Base-by-base conservation (phyloP, 352 stramenopile genomes). In the Hyaloperonospora brassicae region DNA sequence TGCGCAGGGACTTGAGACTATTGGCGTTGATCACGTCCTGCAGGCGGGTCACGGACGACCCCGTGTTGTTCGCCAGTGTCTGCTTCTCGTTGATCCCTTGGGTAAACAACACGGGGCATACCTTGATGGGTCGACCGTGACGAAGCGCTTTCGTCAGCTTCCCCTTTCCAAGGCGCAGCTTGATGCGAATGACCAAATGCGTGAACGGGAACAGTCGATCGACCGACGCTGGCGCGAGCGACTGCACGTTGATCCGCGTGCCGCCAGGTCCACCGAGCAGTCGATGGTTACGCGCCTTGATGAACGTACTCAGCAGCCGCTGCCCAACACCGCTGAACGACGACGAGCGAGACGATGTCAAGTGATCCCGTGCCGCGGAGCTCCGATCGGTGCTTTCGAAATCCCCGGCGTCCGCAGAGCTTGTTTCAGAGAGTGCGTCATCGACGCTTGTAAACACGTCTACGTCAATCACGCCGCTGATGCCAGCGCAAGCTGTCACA, bases 31-130 rank as follows among this genome's bases (percentile, higher is more conserved):
- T 93, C 36, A 79, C 68, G 40, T 93, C 83, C 52, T 93, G 83
- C 8, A 93, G 59, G 9, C 79, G 64, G 17, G 80, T 90, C n/a
- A 84, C 67, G 0, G 80, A 87, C 6, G 79, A 84, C 24, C 78
- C 78, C 1, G 84, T 93, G 61, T 92, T 86, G 72, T 97, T 97
- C 2, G 85, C 86, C 8, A 97, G 42, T 30, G 87, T 95, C 65
- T 96, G 87, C 63, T 92, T 95, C 62, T 97, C 89, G 57, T 97
- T 97, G 61, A 97, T 96, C 21, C 89, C 89, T 50, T 97, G 83
- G 0, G 83, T 86, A 55, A 93, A 93, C 30, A 93, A 62, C 55
- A 90, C 74, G 10, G 82, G 82, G 24, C 61, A 81, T 9, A 93
- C 82, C 27, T 74, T 76, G 58, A 93, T 76, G 7, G 64, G 64